Evolutionary conservation across 2,329 filamentous ascomycete species (phyloP).

Genomic region (Fusarium avenaceum): DNA sequence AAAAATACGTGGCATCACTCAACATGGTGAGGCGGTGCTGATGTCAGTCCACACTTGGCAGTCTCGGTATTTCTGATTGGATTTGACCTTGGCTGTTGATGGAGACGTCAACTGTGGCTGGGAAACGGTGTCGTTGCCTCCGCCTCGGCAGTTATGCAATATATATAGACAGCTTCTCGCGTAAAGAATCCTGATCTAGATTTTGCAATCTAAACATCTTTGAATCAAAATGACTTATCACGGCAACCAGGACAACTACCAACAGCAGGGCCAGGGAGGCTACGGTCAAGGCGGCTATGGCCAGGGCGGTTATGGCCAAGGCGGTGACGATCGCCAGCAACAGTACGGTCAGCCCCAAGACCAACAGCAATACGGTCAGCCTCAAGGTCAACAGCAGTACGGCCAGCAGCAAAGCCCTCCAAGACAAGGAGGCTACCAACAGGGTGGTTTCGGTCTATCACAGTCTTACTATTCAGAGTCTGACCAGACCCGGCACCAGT

Average conservation of each 20-base stretch:
- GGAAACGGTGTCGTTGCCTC: neutral
- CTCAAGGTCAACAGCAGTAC: constrained; percentile 5
- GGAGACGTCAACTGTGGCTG: constrained; percentile 26
- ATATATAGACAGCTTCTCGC: constrained; percentile 17
- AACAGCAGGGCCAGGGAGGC: constrained; percentile 20
- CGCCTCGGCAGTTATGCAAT: constrained; percentile 5
- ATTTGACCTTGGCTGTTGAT: neutral
- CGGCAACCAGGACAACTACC: constrained; percentile 28
- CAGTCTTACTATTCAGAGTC: constrained; percentile 29
- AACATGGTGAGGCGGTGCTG: constrained; percentile 26
- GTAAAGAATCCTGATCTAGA: neutral
- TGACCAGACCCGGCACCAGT: constrained; percentile 17
- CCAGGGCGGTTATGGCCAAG: constrained; percentile 22
- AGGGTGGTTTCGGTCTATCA: constrained; percentile 20
- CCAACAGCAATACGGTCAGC: neutral
- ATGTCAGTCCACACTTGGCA: constrained; percentile 12
- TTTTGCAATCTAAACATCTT: neutral
- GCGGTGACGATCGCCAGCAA: constrained; percentile 9
- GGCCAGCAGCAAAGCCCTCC: constrained; percentile 1
- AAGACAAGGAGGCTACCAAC: constrained; percentile 16
- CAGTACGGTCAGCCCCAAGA: constrained; percentile 12
- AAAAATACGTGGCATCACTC: constrained; percentile 35
- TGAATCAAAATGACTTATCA: constrained; percentile 23
- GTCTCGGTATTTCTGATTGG: constrained; percentile 19
- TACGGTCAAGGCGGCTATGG: constrained; percentile 18